Evolutionary conservation across 2,329 filamentous ascomycete species (phyloP), one percentile per base, ranked within the genome.

Genomic region (Septoria petroselini): DNA sequence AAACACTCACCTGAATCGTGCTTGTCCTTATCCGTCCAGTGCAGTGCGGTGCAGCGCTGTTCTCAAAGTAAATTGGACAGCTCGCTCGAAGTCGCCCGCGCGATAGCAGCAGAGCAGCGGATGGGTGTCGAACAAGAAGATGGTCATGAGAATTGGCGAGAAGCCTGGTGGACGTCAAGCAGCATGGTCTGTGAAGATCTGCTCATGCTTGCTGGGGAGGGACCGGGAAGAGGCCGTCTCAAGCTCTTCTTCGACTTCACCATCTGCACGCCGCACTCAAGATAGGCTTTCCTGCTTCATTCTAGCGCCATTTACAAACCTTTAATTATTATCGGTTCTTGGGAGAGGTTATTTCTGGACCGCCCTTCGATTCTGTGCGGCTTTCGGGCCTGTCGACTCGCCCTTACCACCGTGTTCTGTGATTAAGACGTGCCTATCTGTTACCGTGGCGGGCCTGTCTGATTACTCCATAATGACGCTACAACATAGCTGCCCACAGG

Each of bases 31-130:
- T 37, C 46, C 54, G n/a, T n/a, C n/a, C n/a, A n/a, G n/a, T n/a
- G n/a, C n/a, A n/a, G n/a, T n/a, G n/a, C n/a, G n/a, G n/a, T n/a
- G n/a, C n/a, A 47, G 49, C 59, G 67, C 70, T 65, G 69, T 73
- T 52, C 54, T 66, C 70, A 71, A 71, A 71, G 58, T 60, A 58
- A 72, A 72, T 72, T 72, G 70, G 68, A 72, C 70, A 67, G 68
- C 68, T 17, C 23, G 34, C 34, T 17, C n/a, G 33, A 38, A 11
- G 19, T 23, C 14, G 19, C 15, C 15, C 35, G 7, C 9, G 15
- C 35, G 7, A 15, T n/a, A 11, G 6, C 35, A 18, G 15, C 19
- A 21, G 17, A 38, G 15, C 35, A 21, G 5, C 7, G 33, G 14
- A n/a, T 34, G 27, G 27, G n/a, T n/a, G n/a, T n/a, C n/a, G n/a